Conservation (phyloP, 2,329 filamentous ascomycete species). For the Periconia sp. region DNA sequence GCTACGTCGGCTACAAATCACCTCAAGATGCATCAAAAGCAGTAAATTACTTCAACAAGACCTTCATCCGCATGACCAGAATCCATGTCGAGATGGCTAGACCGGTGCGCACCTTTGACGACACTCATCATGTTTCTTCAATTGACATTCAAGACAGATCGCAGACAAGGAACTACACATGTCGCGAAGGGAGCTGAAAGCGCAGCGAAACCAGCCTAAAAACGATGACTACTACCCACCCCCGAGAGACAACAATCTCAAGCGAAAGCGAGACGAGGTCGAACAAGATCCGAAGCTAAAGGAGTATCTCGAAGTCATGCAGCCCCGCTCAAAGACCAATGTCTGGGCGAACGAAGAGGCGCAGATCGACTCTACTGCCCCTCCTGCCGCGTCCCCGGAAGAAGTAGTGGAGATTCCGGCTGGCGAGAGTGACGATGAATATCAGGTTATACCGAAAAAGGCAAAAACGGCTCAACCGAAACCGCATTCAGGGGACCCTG, state of each 20-base stretch:
- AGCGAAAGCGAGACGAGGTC: slow-evolving; percentile 64
- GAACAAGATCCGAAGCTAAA: slow-evolving; percentile 76
- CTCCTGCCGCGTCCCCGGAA: slow-evolving; percentile 18
- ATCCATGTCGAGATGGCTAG: slow-evolving; percentile 86
- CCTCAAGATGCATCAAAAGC: slow-evolving; percentile 78
- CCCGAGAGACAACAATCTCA: slow-evolving; percentile 50
- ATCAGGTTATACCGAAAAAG: slow-evolving; percentile 63
- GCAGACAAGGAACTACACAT: slow-evolving; percentile 37
- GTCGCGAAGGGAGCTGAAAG: slow-evolving; percentile 34
- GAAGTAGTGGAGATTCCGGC: slow-evolving; percentile 32
- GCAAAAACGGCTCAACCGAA: slow-evolving; percentile 30
- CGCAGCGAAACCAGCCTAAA: slow-evolving; percentile 23
- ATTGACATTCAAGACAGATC: slow-evolving; percentile 36
- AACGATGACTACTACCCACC: slow-evolving; percentile 30
- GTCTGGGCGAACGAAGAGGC: slow-evolving; percentile 61
- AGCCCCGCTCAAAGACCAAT: slow-evolving; percentile 65
- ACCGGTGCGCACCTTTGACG: slow-evolving; percentile 59
- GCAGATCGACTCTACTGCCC: slow-evolving; percentile 13
- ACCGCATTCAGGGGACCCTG: slow-evolving; percentile 7
- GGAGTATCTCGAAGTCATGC: slow-evolving; percentile 85
- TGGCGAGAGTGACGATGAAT: slow-evolving; percentile 73
- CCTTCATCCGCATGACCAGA: slow-evolving; percentile 94
- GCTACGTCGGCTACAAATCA: slow-evolving; percentile 91
- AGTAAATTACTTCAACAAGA: slow-evolving; percentile 92
- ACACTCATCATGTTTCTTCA: background rate